phyloP scores from a whole-genome alignment of 176 grass and related monocot genomes.

The Bonia amplexicaulis region DNA sequence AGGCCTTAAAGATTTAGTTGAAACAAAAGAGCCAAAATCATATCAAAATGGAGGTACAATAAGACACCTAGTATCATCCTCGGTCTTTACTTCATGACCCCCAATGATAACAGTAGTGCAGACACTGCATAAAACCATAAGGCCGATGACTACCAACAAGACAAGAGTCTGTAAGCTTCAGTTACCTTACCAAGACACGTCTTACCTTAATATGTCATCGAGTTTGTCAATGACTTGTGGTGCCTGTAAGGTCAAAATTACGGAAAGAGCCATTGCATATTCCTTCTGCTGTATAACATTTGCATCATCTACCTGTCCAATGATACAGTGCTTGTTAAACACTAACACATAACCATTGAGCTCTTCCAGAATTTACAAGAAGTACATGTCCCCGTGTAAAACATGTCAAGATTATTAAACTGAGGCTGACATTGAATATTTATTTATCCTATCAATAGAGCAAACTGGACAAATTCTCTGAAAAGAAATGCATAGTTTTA shows the following conservation, averaged over 20 bases:
- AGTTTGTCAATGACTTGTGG: conserved; percentile 93
- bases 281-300: conserved; percentile 65
- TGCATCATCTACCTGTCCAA: conserved; percentile 85
- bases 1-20: background rate
- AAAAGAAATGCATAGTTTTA: background rate
- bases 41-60: conserved; percentile 25
- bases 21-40: conserved; percentile 9
- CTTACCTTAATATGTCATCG: conserved; percentile 93
- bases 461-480: background rate
- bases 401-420: conserved; percentile 14
- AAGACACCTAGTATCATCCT: conserved; percentile 75
- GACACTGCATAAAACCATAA: conserved; percentile 57
- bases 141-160: background rate
- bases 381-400: background rate
- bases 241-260: conserved; percentile 91
- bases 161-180: background rate
- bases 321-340: conserved; percentile 5
- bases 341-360: background rate
- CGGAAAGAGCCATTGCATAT: conserved; percentile 84
- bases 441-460: background rate
- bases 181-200: conserved; percentile 10
- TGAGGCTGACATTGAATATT: background rate
- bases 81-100: conserved; percentile 52
- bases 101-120: conserved; percentile 91
- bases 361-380: conserved; percentile 6